Evolutionary conservation across 257 asterid species (phyloP), one percentile per base, ranked within the genome.

Genomic region (Capsicum pubescens): DNA sequence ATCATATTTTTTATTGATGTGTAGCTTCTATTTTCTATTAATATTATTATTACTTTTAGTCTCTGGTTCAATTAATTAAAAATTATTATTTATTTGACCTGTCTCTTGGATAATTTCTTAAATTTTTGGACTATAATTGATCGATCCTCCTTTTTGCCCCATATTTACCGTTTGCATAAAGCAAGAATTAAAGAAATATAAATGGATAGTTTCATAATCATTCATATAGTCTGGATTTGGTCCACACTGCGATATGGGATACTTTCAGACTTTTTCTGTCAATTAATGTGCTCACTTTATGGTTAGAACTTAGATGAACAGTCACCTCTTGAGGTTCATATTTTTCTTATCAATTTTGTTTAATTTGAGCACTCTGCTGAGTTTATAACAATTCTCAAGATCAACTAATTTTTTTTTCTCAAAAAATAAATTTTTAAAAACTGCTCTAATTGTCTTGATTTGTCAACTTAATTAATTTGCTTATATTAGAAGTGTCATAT

Each of bases 131-230:
- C 3, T 48, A 17, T 11, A 72, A 48, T 72, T 72, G 3, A 72
- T 71, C n/a, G 32, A 48, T 72, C 17, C 13, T 48, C n/a, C 19
- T 19, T 72, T 72, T 72, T 12, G 6, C n/a, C 12, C 12, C 59
- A 72, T 72, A 19, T 48, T 63, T 66, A 66, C 48, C 36, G 9
- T 67, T 64, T 67, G 74, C 13, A 74, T 48, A 74, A 46, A 48
- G 60, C 80, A 12, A 74, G 13, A 74, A 44, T 44, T 44, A 44
- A 74, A 74, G 60, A 72, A 72, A 19, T 72, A 72, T 21, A 48
- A 48, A 72, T 21, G 80, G 42, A 50, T 50, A 74, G 21, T 7
- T 12, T 19, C 44, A 50, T 50, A 7, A 50, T 68, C 19, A 67
- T 32, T 63, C 3, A 2, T 63, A 63, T 21, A 13, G 19, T 12